Evolutionary conservation across 345 rosid species (phyloP).

Genomic region (Abelmoschus esculentus): DNA sequence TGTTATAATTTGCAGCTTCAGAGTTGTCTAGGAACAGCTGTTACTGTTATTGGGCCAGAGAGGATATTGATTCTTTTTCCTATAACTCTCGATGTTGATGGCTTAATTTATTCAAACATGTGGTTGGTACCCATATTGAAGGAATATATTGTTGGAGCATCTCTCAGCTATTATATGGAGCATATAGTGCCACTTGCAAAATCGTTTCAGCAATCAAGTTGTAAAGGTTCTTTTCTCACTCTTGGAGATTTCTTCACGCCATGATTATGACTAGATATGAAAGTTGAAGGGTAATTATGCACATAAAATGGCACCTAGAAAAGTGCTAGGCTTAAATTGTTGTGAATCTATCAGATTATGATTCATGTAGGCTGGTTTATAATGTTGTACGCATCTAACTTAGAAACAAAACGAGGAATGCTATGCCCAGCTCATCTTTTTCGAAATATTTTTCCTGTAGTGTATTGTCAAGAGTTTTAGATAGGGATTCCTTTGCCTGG

Average conservation of each 20-base stretch:
- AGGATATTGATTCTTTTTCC: conserved; percentile 63
- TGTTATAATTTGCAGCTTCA: conserved; percentile 46
- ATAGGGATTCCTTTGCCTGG: not conserved
- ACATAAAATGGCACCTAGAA: not conserved
- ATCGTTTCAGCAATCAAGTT: conserved; percentile 47
- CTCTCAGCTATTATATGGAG: conserved; percentile 67
- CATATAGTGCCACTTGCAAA: conserved; percentile 82
- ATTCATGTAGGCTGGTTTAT: not conserved
- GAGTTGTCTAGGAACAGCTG: conserved; percentile 80
- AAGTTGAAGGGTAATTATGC: not conserved
- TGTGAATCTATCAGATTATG: not conserved
- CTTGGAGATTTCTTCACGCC: not conserved
- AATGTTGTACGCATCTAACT: not conserved
- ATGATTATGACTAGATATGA: not conserved
- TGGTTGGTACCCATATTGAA: conserved; percentile 86
- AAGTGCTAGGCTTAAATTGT: not conserved
- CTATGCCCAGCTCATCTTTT: not conserved
- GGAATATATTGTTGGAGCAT: conserved; percentile 54
- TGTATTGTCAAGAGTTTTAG: not conserved
- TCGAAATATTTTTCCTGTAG: not conserved
- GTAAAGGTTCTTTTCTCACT: conserved; percentile 41
- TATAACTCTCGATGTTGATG: conserved; percentile 45
- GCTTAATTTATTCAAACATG: conserved; percentile 45
- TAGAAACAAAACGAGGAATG: not conserved
- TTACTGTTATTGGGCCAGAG: conserved; percentile 74